Evolutionary conservation across 495 filamentous ascomycete genomes (phyloP), one percentile per base, ranked within the genome.

Genomic region (Neurospora discreta): DNA sequence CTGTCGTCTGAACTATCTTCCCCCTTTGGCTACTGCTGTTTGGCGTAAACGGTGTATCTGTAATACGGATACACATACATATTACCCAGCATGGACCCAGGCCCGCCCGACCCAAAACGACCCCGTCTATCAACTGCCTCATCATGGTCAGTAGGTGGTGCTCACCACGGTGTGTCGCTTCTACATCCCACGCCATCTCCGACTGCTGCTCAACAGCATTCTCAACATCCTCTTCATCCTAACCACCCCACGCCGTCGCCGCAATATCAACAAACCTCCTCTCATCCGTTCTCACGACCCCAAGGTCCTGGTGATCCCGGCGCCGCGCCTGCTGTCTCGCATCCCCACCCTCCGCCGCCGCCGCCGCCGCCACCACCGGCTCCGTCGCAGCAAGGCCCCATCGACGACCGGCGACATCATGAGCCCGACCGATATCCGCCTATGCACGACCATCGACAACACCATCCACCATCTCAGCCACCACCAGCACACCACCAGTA

Each of bases 21-120:
- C 74, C 70, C 71, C 68, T 75, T 72, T 68, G 69, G 73, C 70
- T 72, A 78, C 76, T 77, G 75, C 80, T 79, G 75, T 78, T 78
- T 78, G 74, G 77, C 80, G 77, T 81, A 78, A 79, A 80, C 74
- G 79, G 74, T 75, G 72, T 77, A 76, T 60, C 52, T 33, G 52
- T 33, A 60, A 60, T 74, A 80, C 79, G 79, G 79, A 75, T 78
- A 76, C 74, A 65, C 73, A 79, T 76, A 75, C 80, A 81, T 82
- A 82, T 81, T 79, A 76, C 79, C 83, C 81, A 84, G 80, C 81
- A 86, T 86, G 84, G 84, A 86, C 78, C 78, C 77, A 79, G 81
- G 81, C 74, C 80, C 74, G 79, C 82, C 83, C 74, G 83, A 83
- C 75, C 75, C 75, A 73, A 86, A 86, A 78, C 82, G 84, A 71